These are phyloP conservation scores for Logfia minima DNA, from an alignment of 129 eudicot genomes.

Conservation along the genomic window DNA sequence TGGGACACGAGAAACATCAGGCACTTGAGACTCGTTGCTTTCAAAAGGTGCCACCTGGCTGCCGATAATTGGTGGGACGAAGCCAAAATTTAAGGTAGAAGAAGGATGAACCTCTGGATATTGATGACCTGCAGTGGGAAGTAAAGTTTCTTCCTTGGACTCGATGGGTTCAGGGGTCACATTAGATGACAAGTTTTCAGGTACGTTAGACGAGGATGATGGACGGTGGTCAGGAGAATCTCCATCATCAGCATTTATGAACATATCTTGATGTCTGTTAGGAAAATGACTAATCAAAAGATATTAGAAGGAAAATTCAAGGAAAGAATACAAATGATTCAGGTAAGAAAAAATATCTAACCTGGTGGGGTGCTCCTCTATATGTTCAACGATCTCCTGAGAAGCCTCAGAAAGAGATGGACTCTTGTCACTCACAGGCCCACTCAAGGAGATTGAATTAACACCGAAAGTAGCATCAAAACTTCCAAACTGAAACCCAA, in stretches of 20 bases:
- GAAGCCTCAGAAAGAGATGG: constrained; percentile 53
- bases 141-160: constrained; percentile 50
- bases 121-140: constrained; percentile 48
- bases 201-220: constrained; percentile 47
- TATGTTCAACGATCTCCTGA: constrained; percentile 44
- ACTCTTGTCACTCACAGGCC: constrained; percentile 39
- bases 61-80: constrained; percentile 60
- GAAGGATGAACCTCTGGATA: constrained; percentile 53
- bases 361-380: constrained; percentile 51
- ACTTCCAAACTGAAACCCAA: constrained; percentile 88
- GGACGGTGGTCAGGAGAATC: constrained; percentile 42
- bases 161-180: constrained; percentile 44
- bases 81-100: constrained; percentile 53
- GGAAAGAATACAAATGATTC: background rate
- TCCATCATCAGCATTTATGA: constrained; percentile 39
- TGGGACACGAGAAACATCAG: constrained; percentile 66
- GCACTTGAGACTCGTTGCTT: constrained; percentile 58
- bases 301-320: background rate
- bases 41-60: constrained; percentile 60
- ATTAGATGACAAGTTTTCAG: constrained; percentile 48
- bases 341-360: constrained; percentile 28
- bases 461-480: constrained; percentile 72
- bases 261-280: constrained; percentile 51
- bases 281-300: constrained; percentile 8
- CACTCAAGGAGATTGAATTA: constrained; percentile 33